Evolutionary conservation across 495 filamentous ascomycete species (phyloP).

Genomic region (Haplographium delicatum): DNA sequence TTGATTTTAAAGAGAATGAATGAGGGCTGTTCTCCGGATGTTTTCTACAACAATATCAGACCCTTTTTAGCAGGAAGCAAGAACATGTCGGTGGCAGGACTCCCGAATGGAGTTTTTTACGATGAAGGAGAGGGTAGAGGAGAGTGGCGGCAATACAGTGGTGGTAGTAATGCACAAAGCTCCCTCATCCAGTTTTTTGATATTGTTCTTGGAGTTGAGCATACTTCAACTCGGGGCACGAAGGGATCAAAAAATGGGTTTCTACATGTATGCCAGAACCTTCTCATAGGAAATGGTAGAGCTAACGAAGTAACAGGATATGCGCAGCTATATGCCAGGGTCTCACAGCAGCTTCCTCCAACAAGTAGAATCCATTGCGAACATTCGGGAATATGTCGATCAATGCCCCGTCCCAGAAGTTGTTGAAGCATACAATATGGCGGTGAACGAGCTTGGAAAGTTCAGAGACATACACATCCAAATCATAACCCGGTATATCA

Average conservation of each 20-base stretch:
- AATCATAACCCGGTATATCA: slow-evolving; percentile 29
- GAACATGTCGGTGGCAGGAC: slow-evolving; percentile 24
- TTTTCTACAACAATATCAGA: slow-evolving; percentile 27
- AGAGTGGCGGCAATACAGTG: slow-evolving; percentile 23
- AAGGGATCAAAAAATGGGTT: slow-evolving; percentile 12
- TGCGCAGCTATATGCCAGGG: slow-evolving; percentile 30
- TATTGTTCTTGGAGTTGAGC: slow-evolving; percentile 26
- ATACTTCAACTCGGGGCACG: slow-evolving; percentile 4
- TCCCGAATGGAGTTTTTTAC: slow-evolving; percentile 28
- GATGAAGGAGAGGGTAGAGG: slow-evolving; percentile 23
- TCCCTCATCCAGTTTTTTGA: slow-evolving; percentile 32
- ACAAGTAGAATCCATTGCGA: slow-evolving; percentile 14
- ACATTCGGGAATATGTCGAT: slow-evolving; percentile 18
- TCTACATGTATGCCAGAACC: slow-evolving; percentile 14
- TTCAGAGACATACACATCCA: slow-evolving; percentile 30
- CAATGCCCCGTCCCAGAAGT: slow-evolving; percentile 4
- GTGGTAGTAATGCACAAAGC: slow-evolving; percentile 30
- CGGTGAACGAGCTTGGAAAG: slow-evolving; percentile 14
- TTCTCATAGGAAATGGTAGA: too few species aligned
- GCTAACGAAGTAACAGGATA: slow-evolving; percentile 16
- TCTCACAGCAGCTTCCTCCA: slow-evolving; percentile 26
- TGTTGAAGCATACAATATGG: slow-evolving; percentile 18
- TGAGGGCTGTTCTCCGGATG: slow-evolving; percentile 22
- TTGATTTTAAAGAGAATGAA: slow-evolving; percentile 25
- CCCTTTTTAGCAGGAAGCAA: slow-evolving; percentile 28